A percentile compares a stretch with the other conserved stretches of the same genome.
Evolutionary conservation across 208 protist genomes (phyloP).

Genomic region (Crithidia mellificae): DNA sequence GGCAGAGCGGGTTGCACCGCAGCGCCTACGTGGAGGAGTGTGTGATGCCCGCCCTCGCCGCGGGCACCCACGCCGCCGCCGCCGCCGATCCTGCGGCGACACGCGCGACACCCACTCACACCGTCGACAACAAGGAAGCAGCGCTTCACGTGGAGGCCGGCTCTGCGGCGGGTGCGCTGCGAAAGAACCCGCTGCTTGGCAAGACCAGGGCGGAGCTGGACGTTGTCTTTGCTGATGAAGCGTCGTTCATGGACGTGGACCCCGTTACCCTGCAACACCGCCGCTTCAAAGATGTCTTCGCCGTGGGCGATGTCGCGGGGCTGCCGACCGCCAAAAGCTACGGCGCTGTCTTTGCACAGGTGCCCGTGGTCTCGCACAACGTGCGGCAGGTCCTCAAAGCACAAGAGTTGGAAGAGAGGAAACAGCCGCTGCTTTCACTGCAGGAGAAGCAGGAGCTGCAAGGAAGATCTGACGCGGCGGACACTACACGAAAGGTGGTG

Average conservation of each 20-base stretch:
- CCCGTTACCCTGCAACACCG: slow-evolving; percentile 75
- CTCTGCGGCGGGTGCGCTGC: not conserved
- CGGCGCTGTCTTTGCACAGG: slow-evolving; percentile 73
- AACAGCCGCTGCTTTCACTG: no score
- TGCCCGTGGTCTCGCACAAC: slow-evolving; percentile 85
- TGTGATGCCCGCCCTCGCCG: slow-evolving; percentile 18
- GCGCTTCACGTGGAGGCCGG: no score
- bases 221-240: slow-evolving; percentile 38
- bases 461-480: not conserved
- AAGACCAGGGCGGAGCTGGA: slow-evolving; percentile 19
- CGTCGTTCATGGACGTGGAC: slow-evolving; percentile 76
- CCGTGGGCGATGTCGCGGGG: slow-evolving; percentile 81
- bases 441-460: not conserved
- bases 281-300: slow-evolving; percentile 74
- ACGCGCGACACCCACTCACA: no score
- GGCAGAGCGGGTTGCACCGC: slow-evolving; percentile 58
- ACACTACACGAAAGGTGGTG: not conserved
- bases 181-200: not conserved
- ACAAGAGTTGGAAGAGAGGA: slow-evolving; percentile 2
- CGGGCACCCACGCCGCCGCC: slow-evolving; percentile 1
- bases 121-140: no score
- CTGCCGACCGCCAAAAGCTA: slow-evolving; percentile 84
- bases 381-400: slow-evolving; percentile 56
- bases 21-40: slow-evolving; percentile 38
- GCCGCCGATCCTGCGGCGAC: no score